These are phyloP conservation scores for Colletotrichum sp. DNA, from an alignment of 2,329 filamentous ascomycete genomes.

Conservation along the genomic window DNA sequence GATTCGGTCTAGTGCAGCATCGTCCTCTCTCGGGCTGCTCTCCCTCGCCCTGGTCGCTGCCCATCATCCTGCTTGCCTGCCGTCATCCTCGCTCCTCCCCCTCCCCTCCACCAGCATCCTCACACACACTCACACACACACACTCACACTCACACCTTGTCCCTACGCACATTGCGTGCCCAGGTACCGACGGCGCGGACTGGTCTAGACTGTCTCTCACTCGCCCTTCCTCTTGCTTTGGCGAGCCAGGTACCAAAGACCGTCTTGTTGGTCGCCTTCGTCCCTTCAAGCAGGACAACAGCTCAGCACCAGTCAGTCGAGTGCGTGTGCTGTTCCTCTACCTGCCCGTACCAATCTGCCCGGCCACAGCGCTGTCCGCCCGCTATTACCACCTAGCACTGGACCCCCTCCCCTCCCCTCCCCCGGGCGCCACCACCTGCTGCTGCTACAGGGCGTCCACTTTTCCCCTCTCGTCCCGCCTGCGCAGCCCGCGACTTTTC, in stretches of 20 bases:
- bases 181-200: constrained; percentile 15
- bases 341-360: neutral
- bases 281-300: neutral
- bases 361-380: neutral
- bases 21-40: neutral
- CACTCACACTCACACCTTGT: neutral
- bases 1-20: neutral
- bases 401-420: neutral
- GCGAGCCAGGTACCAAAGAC: neutral
- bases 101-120: neutral
- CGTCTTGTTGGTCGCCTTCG: neutral
- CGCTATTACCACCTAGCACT: neutral
- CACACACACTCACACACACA: neutral
- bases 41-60: neutral
- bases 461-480: neutral
- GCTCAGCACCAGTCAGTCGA: neutral
- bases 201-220: constrained; percentile 7
- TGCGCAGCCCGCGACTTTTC: neutral
- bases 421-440: neutral
- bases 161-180: neutral
- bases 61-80: neutral
- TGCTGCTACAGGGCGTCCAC: neutral
- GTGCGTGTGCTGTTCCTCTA: neutral
- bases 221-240: neutral
- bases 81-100: neutral